A percentile compares a stretch with the other conserved stretches of the same genome.
phyloP scores from a whole-genome alignment of 805 yeast genomes.

The Yamadazyma olivae region DNA sequence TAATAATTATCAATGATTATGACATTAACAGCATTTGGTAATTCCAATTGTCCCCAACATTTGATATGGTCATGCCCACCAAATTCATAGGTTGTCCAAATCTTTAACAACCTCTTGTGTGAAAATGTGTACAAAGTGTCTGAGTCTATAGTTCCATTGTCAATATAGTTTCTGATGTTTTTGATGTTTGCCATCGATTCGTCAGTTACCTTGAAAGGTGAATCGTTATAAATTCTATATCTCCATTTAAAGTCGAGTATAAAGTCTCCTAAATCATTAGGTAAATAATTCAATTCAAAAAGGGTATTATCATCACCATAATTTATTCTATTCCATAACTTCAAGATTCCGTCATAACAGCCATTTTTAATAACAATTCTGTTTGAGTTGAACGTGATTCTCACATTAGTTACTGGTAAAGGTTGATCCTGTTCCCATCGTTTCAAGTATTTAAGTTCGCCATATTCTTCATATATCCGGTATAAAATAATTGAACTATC shows the following conservation, averaged over 20 bases:
- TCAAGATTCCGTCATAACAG: constrained; percentile 61
- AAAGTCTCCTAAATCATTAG: constrained; percentile 50
- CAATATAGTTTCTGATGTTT: constrained; percentile 30
- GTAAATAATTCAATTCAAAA: constrained; percentile 66
- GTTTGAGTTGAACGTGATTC: constrained; percentile 65
- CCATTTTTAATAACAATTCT: constrained; percentile 61
- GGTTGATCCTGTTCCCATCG: constrained; percentile 57
- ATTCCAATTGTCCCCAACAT: constrained; percentile 50
- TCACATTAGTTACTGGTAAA: constrained; percentile 53
- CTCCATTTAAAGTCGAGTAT: constrained; percentile 64
- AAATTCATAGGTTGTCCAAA: constrained; percentile 67
- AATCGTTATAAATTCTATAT: constrained; percentile 11
- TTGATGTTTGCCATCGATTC: constrained; percentile 33
- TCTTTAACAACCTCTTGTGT: constrained; percentile 54
- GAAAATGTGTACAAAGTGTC: constrained; percentile 60
- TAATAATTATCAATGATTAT: constrained; percentile 36
- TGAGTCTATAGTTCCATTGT: constrained; percentile 28
- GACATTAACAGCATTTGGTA: constrained; percentile 13
- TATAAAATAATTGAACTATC: constrained; percentile 49
- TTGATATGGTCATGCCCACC: constrained; percentile 56
- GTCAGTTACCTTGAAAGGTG: constrained; percentile 13
- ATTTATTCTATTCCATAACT: constrained; percentile 74
- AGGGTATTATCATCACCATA: constrained; percentile 56
- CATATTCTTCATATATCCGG: constrained; percentile 47
- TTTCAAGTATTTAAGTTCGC: constrained; percentile 27